Percentiles rank a stretch among this genome's conserved stretches.
Evolutionary conservation across 176 grass and related monocot genomes (phyloP).

Genomic region (Areca catechu): DNA sequence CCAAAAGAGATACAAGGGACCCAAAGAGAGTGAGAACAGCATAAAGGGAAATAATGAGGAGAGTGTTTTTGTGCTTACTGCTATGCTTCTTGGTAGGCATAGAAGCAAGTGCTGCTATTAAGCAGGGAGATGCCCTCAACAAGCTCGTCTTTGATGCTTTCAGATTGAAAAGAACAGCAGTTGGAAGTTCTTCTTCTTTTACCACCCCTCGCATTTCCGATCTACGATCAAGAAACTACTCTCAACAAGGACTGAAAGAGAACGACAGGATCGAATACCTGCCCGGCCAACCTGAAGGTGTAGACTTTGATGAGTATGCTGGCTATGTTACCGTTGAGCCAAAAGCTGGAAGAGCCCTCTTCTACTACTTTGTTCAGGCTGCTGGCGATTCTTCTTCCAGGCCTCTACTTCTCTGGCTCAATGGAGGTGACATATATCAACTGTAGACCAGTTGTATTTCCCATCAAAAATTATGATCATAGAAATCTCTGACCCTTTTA

Average conservation of each 20-base stretch:
- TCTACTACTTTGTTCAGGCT: conserved; percentile 84
- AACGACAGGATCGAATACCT: conserved; percentile 47
- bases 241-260: conserved; percentile 35
- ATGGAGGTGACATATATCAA: conserved; percentile 39
- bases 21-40: too few relatives aligned
- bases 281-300: conserved; percentile 45
- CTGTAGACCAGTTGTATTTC: background rate
- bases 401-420: conserved; percentile 86
- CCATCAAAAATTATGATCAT: background rate
- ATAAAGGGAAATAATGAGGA: too few relatives aligned
- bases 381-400: conserved; percentile 11
- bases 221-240: background rate
- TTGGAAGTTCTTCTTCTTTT: too few relatives aligned
- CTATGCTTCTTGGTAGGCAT: too few relatives aligned
- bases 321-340: conserved; percentile 85
- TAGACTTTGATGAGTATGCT: conserved; percentile 65
- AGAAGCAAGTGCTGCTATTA: too few relatives aligned
- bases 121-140: too few relatives aligned
- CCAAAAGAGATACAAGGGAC: too few relatives aligned
- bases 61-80: too few relatives aligned
- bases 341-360: conserved; percentile 46
- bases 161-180: too few relatives aligned
- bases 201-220: too few relatives aligned
- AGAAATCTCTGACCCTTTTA: background rate
- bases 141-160: too few relatives aligned